Percentiles rank a stretch among this genome's conserved stretches.
Evolutionary conservation across 352 stramenopile species (phyloP).

Genomic region (Globisporangium okanoganense): DNA sequence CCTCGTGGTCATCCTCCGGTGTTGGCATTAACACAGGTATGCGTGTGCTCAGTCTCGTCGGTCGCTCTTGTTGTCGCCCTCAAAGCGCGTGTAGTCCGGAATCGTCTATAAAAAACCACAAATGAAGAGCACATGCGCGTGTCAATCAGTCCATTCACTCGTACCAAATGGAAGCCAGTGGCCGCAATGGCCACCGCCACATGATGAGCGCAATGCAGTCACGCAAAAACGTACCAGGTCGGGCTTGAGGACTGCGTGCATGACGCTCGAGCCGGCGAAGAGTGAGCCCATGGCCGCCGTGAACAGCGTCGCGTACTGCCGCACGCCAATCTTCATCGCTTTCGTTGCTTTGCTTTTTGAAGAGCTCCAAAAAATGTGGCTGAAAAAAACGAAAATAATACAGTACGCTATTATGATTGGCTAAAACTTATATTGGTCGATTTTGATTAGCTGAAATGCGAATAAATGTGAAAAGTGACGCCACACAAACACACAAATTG

Average conservation of each 20-base stretch:
- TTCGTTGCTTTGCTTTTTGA: conserved; percentile 4
- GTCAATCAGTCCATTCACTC: conserved; percentile 4
- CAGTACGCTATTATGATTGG: not conserved
- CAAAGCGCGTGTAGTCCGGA: conserved; percentile 14
- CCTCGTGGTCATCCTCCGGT: not conserved
- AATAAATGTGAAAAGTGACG: not conserved
- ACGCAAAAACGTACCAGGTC: conserved; percentile 49
- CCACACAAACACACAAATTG: not conserved
- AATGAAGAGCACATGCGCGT: not conserved
- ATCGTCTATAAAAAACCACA: conserved; percentile 6
- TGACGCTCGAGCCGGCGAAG: conserved; percentile 79
- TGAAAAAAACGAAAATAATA: not conserved
- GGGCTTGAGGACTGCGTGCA: conserved; percentile 80
- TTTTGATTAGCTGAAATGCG: conserved; percentile 26
- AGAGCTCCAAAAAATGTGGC: too few relatives aligned
- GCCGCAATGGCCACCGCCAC: not conserved
- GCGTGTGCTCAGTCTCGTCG: conserved; percentile 6
- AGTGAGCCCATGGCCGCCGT: conserved; percentile 69
- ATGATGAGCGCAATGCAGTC: not conserved
- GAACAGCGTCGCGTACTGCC: conserved; percentile 78
- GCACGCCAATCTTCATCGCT: conserved; percentile 56
- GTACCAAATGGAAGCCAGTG: not conserved
- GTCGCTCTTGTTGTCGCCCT: conserved; percentile 8
- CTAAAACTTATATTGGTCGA: not conserved
- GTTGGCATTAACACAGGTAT: not conserved